Evolutionary conservation across 805 yeast species (phyloP), one percentile per base, ranked within the genome.

Genomic region (Wickerhamomyces tratensis): DNA sequence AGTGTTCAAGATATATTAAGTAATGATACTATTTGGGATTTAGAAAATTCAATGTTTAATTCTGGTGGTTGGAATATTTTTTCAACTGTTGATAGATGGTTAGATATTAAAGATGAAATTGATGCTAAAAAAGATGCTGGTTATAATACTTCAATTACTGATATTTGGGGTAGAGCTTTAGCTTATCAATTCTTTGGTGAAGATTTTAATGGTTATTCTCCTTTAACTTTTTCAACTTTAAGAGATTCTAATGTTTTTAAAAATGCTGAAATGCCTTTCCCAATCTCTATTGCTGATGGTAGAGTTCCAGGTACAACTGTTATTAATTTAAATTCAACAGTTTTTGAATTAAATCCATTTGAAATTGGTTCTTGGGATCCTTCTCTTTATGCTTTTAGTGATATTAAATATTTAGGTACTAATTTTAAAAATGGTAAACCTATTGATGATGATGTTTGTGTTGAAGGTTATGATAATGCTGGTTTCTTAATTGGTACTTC

Each of bases 301-400:
- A 68, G 86, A 61, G 65, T 72, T n/a, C 86, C 86, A 10, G 77
- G 76, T 27, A 69, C 82, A 5, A 40, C 47, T 5, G 69, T 82
- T 39, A 64, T 83, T 40, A 69, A 73, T 46, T 57, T 62, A 31
- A 87, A 86, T 65, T 79, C 94, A 8, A 85, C 95, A 1, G 72
- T 70, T 41, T 76, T 79, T 48, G 77, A 79, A 49, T 60, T 76
- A 49, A 72, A 71, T 40, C 89, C 94, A 12, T 80, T 66, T 52
- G 85, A 82, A 56, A 62, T 87, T 54, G 96, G 96, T 12, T 79
- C 94, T 5, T 87, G 95, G 95, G 96, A 88, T 56, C 83, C 86
- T 12, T 67, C 82, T 2, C 62, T 85, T 42, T 67, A 72, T 43
- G 64, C 82, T 4, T 87, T 88, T 60, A 68, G 79, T 11, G 80